Percentiles rank a stretch among this genome's conserved stretches.
phyloP scores from a whole-genome alignment of 2,329 filamentous ascomycete genomes.

The Torrubiella hemipterigena region DNA sequence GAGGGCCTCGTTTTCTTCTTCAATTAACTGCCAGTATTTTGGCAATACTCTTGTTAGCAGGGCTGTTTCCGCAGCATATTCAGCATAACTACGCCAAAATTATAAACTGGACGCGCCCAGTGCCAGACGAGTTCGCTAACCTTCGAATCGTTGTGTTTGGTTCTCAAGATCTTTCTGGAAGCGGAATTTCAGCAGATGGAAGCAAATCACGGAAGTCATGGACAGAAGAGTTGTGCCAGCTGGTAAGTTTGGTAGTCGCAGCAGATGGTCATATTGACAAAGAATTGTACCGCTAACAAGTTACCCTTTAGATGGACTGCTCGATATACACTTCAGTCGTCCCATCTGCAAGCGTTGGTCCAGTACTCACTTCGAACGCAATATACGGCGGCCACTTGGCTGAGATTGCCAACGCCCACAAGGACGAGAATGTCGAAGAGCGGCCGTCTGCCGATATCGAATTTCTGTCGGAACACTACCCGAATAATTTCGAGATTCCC shows the following conservation, averaged over 20 bases:
- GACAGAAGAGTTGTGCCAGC: slow-evolving; percentile 4
- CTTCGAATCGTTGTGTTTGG: slow-evolving; percentile 4
- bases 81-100: neutral
- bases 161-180: slow-evolving; percentile 4
- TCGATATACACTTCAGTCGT: slow-evolving; percentile 32
- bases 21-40: neutral
- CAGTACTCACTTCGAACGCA: slow-evolving; percentile 36
- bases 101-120: neutral
- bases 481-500: slow-evolving; percentile 21
- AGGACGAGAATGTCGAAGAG: slow-evolving; percentile 16
- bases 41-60: neutral
- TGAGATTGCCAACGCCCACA: slow-evolving; percentile 21
- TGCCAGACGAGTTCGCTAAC: neutral
- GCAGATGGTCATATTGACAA: no score
- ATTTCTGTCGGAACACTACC: slow-evolving; percentile 29
- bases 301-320: slow-evolving; percentile 28
- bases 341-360: slow-evolving; percentile 30
- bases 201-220: slow-evolving; percentile 1
- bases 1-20: neutral
- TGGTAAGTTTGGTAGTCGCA: neutral
- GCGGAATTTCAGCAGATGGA: slow-evolving; percentile 1
- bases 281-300: neutral
- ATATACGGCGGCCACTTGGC: slow-evolving; percentile 32
- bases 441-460: slow-evolving; percentile 29
- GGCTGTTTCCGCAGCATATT: neutral